Evolutionary conservation across 805 yeast species (phyloP).

Genomic region (Sugiyamaella marilandica): DNA sequence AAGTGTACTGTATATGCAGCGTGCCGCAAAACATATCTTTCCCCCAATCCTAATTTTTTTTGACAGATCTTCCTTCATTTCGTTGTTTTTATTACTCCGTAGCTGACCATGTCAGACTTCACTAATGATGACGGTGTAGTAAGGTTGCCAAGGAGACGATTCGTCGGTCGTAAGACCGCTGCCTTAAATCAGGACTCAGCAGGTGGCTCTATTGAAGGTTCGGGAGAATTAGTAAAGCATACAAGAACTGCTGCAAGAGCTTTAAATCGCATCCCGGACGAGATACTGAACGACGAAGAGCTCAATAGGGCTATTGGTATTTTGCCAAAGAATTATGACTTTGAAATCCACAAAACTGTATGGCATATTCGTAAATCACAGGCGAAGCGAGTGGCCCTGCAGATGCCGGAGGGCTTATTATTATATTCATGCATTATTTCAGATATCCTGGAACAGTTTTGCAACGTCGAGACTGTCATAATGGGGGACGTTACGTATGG

Average conservation of each 20-base stretch:
- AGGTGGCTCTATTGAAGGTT: constrained; percentile 1
- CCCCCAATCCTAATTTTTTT: too few relatives aligned
- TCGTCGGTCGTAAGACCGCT: constrained; percentile 51
- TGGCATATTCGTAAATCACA: constrained; percentile 78
- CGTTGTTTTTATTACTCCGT: too few relatives aligned
- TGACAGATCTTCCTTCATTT: too few relatives aligned
- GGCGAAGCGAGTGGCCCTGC: constrained; percentile 84
- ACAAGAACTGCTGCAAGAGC: constrained; percentile 30
- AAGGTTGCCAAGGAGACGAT: constrained; percentile 43
- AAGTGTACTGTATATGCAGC: too few relatives aligned
- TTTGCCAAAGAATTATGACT: constrained; percentile 87
- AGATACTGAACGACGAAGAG: constrained; percentile 72
- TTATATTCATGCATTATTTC: constrained; percentile 85
- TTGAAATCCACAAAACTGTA: constrained; percentile 91
- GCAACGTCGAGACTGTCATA: constrained; percentile 75
- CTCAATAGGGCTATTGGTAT: constrained; percentile 78
- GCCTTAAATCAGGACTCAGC: neutral
- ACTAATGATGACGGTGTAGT: neutral
- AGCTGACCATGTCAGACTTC: too few relatives aligned
- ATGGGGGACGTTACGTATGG: constrained; percentile 99
- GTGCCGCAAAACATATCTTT: too few relatives aligned
- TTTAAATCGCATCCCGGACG: constrained; percentile 83
- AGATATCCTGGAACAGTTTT: constrained; percentile 89
- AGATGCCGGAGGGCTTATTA: constrained; percentile 95
- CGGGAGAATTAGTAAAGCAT: neutral